phyloP scores from a whole-genome alignment of 2,329 filamentous ascomycete species.

The Xylaria sp. region DNA sequence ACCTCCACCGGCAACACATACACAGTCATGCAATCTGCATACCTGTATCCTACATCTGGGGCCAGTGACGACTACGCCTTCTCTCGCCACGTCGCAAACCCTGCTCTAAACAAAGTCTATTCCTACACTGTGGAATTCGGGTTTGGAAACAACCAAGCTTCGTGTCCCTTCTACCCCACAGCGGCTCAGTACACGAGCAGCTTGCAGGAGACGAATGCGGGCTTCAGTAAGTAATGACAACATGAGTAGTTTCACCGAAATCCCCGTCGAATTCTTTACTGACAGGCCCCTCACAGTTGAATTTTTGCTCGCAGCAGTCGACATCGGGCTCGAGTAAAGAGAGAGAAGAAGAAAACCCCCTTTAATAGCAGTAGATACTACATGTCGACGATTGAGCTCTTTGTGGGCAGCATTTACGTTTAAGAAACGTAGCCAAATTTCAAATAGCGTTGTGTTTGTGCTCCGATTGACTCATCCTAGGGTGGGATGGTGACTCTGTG shows the following conservation, averaged over 20 bases:
- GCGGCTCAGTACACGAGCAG: conserved; percentile 55
- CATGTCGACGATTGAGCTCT: not conserved
- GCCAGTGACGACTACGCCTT: conserved; percentile 60
- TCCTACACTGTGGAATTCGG: conserved; percentile 62
- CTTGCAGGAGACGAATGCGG: conserved; percentile 57
- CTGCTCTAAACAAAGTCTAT: conserved; percentile 52
- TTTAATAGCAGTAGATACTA: not conserved
- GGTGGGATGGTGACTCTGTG: no score
- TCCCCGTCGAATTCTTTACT: not conserved
- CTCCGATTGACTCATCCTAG: not conserved
- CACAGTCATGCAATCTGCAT: conserved; percentile 51
- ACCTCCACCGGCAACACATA: conserved; percentile 53
- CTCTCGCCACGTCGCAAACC: conserved; percentile 55
- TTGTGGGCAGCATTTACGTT: not conserved
- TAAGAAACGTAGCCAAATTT: not conserved
- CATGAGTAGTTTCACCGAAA: no score
- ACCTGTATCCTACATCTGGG: conserved; percentile 59
- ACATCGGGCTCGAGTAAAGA: conserved; percentile 39
- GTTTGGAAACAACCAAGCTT: conserved; percentile 47
- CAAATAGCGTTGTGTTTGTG: not conserved
- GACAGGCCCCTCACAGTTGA: conserved; percentile 50
- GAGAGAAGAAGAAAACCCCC: not conserved
- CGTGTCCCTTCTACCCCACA: conserved; percentile 59
- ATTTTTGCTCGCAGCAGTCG: conserved; percentile 49
- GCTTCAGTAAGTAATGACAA: conserved; percentile 49